A percentile compares a stretch with the other conserved stretches of the same genome.
Evolutionary conservation across 108 stramenopile genomes (phyloP).

Genomic region (Nannochloropsis gaditana): DNA sequence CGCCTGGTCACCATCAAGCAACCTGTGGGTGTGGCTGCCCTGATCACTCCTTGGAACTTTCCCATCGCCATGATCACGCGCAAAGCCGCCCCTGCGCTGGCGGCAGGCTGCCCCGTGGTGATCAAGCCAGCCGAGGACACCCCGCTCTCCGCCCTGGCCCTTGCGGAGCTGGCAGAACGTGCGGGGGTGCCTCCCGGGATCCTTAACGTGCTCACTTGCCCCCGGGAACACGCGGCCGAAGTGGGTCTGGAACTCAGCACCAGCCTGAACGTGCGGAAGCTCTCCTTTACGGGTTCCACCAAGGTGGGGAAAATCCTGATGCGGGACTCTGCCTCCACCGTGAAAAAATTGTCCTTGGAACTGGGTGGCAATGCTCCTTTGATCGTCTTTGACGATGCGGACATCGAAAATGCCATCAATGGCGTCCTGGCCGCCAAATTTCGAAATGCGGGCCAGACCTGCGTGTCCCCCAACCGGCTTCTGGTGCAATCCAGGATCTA

Average conservation of each 20-base stretch:
- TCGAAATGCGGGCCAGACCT: conserved; percentile 51
- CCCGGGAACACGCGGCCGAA: conserved; percentile 39
- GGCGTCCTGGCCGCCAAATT: conserved; percentile 48
- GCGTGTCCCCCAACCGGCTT: conserved; percentile 51
- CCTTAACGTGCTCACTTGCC: conserved; percentile 51
- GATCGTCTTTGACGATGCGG: conserved; percentile 56
- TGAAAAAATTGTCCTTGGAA: conserved; percentile 56
- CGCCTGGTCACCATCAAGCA: conserved; percentile 54
- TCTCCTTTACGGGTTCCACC: conserved; percentile 55
- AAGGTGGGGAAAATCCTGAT: conserved; percentile 52
- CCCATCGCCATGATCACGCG: conserved; percentile 89
- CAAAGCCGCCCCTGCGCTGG: conserved; percentile 55
- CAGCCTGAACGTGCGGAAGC: conserved; percentile 45
- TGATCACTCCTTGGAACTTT: conserved; percentile 97
- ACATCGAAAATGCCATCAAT: conserved; percentile 52
- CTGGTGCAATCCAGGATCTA: conserved; percentile 49
- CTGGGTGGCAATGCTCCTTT: conserved; percentile 58
- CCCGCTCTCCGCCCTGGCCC: conserved; percentile 51
- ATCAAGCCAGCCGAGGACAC: conserved; percentile 61
- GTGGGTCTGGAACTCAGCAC: conserved; percentile 40
- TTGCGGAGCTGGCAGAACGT: conserved; percentile 43
- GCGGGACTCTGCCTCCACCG: conserved; percentile 46
- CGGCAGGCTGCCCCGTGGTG: conserved; percentile 53
- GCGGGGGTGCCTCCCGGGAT: conserved; percentile 56
- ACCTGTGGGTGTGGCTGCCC: conserved; percentile 70